Conservation (phyloP, 2,329 filamentous ascomycete species). For the Colletotrichum incanum region DNA sequence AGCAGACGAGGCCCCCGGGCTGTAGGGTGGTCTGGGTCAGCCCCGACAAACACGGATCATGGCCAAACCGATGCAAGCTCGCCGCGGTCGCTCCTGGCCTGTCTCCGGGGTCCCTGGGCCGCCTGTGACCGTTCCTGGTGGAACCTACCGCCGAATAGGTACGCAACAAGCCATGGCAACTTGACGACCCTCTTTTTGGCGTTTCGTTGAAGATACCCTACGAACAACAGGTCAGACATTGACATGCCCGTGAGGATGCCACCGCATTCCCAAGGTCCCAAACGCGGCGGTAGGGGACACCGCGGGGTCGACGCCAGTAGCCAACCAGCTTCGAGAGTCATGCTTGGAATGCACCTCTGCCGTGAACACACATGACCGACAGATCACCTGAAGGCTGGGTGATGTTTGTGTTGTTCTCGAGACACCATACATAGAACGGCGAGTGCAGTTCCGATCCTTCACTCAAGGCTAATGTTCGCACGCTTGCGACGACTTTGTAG, state of each 20-base stretch:
- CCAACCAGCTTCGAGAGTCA: conserved; percentile 25
- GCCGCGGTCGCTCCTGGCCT: conserved; percentile 21
- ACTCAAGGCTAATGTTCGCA: not conserved
- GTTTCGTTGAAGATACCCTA: conserved; percentile 10
- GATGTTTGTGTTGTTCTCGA: not conserved
- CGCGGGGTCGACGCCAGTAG: not conserved
- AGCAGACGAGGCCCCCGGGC: conserved; percentile 17
- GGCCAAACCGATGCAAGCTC: conserved; percentile 29
- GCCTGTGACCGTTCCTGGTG: conserved; percentile 25
- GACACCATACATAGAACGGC: conserved; percentile 23
- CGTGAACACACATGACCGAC: conserved; percentile 19
- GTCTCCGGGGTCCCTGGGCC: conserved; percentile 11
- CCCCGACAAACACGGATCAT: conserved; percentile 34
- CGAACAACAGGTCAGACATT: conserved; percentile 6
- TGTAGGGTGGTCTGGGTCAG: conserved; percentile 30
- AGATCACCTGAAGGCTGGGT: conserved; percentile 26
- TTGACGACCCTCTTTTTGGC: conserved; percentile 14
- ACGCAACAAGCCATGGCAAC: conserved; percentile 12
- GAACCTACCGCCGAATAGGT: conserved; percentile 11
- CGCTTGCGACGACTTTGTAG: not conserved
- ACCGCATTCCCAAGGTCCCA: conserved; percentile 10
- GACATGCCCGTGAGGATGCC: not conserved
- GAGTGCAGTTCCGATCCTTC: conserved; percentile 9
- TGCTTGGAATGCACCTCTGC: conserved; percentile 3
- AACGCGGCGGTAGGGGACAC: conserved; percentile 9